These are phyloP conservation scores for Phaeosphaeria sp. DNA, from an alignment of 2,329 filamentous ascomycete genomes.

Conservation along the genomic window DNA sequence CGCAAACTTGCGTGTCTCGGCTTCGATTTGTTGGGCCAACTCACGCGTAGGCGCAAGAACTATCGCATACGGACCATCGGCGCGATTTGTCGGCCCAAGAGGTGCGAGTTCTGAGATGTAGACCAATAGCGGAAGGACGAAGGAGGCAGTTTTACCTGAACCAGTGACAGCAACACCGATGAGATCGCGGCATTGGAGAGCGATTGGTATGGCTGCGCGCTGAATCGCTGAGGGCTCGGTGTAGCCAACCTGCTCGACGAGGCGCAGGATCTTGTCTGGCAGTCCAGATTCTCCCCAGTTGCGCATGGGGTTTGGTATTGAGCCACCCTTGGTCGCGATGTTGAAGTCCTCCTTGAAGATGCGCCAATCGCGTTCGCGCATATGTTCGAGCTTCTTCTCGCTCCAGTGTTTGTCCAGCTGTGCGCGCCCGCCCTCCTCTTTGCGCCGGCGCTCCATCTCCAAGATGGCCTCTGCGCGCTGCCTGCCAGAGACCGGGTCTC, in stretches of 20 bases:
- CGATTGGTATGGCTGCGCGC: slow-evolving; percentile 93
- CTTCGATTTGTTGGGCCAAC: slow-evolving; percentile 95
- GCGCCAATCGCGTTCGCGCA: slow-evolving; percentile 98
- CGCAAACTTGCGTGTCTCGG: slow-evolving; percentile 92
- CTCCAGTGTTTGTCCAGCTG: slow-evolving; percentile 93
- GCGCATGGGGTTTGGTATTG: slow-evolving; percentile 94
- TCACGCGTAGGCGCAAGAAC: slow-evolving; percentile 96
- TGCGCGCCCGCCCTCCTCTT: slow-evolving; percentile 74
- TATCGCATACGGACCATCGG: slow-evolving; percentile 96
- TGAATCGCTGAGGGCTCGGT: slow-evolving; percentile 91
- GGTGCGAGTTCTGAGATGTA: slow-evolving; percentile 93
- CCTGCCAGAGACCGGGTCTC: slow-evolving; percentile 77
- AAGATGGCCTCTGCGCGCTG: slow-evolving; percentile 80
- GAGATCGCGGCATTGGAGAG: slow-evolving; percentile 89
- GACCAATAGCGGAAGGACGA: slow-evolving; percentile 87
- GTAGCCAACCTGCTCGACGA: slow-evolving; percentile 86
- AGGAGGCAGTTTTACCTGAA: slow-evolving; percentile 97
- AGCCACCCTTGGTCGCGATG: slow-evolving; percentile 90
- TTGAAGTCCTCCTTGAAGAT: slow-evolving; percentile 99
- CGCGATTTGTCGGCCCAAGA: slow-evolving; percentile 83
- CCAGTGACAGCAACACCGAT: slow-evolving; percentile 98
- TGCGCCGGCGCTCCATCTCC: slow-evolving; percentile 81
- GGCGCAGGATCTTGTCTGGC: slow-evolving; percentile 77
- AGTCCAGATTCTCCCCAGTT: slow-evolving; percentile 87
- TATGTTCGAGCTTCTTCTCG: slow-evolving; percentile 88